Base-by-base conservation (phyloP, 768 basidiomycete species). In the Mycena haematopus region DNA sequence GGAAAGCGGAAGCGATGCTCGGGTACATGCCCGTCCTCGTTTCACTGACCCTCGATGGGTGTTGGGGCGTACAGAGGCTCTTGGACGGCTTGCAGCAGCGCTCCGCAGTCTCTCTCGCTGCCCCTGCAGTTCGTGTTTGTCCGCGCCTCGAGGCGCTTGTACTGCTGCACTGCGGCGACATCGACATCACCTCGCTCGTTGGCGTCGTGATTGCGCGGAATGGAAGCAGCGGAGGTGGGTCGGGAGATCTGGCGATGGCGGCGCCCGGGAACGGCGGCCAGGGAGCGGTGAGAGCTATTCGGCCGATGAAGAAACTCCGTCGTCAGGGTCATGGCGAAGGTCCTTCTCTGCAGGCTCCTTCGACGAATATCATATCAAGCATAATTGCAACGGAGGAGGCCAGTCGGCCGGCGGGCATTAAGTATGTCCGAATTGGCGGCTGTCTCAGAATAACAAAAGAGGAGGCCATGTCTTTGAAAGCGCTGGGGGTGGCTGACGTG, bases 11-110 rank as follows among this genome's bases (percentile, higher is more conserved):
- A 27, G 72, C 79, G 40, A 75, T 85, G 72, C 74, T 86, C 15
- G 79, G 81, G 8, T 86, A 86, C 72, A 79, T 82, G 73, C 84
- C 83, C 15, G 73, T 76, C 63, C 80, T 86, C 52, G 71, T 74
- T 29, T 80, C 79, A 10, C 72, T 87, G 31, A 77, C 81, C 14
- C 69, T 87, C 42, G 82, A 83, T 60, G 71, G 70, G 13, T 86
- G 84, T 70, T 70, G 72, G 1, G 80, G 83, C 25, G 78, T 79
- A 22, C 73, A 70, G 33, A 73, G 61, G 55, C 63, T 86, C 47
- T 68, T 86, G 45, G 75, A 74, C 6, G 77, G 76, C 19, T 71
- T 86, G 29, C 70, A 76, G 40, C 78, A 82, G 58, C 49, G 42
- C 49, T 22, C 58, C 52, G 60, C 62, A 22, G 45, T 58, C 15